Conservation (phyloP, 208 protist species). For the Crithidia sp. region DNA sequence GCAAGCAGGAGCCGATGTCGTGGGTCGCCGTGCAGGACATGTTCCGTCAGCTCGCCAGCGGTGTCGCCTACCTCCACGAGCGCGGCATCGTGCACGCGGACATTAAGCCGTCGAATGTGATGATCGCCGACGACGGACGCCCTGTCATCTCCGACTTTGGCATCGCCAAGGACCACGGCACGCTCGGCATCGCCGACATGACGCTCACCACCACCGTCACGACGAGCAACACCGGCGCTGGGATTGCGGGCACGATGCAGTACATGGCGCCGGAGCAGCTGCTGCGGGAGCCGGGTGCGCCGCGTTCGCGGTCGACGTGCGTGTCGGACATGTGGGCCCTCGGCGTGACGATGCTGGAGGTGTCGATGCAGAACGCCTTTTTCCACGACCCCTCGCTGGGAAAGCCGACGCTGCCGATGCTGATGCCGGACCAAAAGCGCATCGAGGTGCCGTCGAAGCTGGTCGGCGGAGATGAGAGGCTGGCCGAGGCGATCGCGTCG, state of each 20-base stretch:
- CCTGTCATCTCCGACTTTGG: conserved; percentile 87
- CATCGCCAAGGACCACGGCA: conserved; percentile 57
- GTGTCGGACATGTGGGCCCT: conserved; percentile 69
- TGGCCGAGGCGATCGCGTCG: conserved; percentile 54
- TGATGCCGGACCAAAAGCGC: conserved; percentile 32
- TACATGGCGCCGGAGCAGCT: conserved; percentile 81
- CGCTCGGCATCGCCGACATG: conserved; percentile 43
- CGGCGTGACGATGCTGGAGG: conserved; percentile 61
- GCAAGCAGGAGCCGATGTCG: conserved; percentile 46
- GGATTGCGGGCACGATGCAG: conserved; percentile 42
- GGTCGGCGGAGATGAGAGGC: conserved; percentile 66
- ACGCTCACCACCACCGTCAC: conserved; percentile 44
- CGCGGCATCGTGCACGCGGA: conserved; percentile 79
- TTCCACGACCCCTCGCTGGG: conserved; percentile 39
- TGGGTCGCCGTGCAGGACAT: conserved; percentile 63
- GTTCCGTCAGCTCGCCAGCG: conserved; percentile 67
- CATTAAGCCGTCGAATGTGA: conserved; percentile 82
- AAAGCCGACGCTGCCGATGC: conserved; percentile 39
- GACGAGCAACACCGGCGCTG: conserved; percentile 20
- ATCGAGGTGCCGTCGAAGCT: conserved; percentile 46
- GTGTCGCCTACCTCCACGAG: conserved; percentile 75
- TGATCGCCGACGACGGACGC: conserved; percentile 63
- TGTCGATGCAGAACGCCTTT: conserved; percentile 62
- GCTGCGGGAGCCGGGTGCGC: conserved; percentile 16
- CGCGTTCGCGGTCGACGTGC: conserved; percentile 29